phyloP scores from a whole-genome alignment of 2,329 filamentous ascomycete species.

The Claviceps quebecensis region DNA sequence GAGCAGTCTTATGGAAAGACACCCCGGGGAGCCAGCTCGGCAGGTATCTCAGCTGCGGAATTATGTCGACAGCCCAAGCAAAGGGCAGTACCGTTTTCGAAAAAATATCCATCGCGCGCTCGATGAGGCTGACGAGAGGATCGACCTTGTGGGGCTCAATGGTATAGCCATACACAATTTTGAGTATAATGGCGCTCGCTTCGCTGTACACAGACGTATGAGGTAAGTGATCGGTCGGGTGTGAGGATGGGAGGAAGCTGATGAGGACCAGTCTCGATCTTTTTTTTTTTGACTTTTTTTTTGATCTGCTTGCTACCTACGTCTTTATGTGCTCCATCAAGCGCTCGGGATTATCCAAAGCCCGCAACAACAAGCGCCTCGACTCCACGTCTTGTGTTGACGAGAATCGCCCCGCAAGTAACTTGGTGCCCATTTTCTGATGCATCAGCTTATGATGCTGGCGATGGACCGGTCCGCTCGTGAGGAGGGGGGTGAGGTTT shows the following conservation, averaged over 20 bases:
- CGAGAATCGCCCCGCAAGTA: neutral
- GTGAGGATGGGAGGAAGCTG: too few species aligned
- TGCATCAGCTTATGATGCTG: neutral
- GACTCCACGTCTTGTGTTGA: neutral
- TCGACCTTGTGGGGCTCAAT: slow-evolving; percentile 17
- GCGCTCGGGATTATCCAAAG: neutral
- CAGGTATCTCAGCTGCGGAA: slow-evolving; percentile 17
- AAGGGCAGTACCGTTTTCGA: slow-evolving; percentile 15
- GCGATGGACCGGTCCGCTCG: neutral
- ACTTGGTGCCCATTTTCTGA: neutral
- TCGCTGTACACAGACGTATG: neutral
- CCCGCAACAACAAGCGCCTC: neutral
- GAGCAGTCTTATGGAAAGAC: slow-evolving; percentile 17
- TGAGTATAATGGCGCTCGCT: slow-evolving; percentile 1
- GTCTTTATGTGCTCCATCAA: neutral
- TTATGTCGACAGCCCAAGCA: slow-evolving; percentile 18
- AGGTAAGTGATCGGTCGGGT: too few species aligned
- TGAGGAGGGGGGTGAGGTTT: neutral
- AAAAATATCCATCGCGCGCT: slow-evolving; percentile 16
- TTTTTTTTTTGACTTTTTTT: too few species aligned
- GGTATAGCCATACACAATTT: slow-evolving; percentile 16
- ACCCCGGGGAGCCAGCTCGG: slow-evolving; percentile 17
- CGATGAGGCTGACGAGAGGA: slow-evolving; percentile 16
- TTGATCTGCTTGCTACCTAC: neutral
- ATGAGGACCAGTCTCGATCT: too few species aligned